phyloP scores from a whole-genome alignment of 75 land plant species.

The Isoetes taiwanensis region DNA sequence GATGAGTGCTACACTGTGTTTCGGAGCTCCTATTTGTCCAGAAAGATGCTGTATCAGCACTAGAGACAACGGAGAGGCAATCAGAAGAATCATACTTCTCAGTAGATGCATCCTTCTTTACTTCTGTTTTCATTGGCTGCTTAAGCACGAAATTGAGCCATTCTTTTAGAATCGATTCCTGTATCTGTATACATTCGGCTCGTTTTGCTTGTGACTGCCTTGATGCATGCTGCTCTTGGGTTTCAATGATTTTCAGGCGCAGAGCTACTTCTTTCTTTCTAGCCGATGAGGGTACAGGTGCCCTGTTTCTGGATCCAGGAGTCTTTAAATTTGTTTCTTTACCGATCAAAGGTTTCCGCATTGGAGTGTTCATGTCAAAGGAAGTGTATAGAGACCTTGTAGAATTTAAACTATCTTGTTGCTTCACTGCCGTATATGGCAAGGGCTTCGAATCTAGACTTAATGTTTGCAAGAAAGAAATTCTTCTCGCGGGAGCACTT shows the following conservation, averaged over 20 bases:
- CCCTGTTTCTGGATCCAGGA: too few relatives aligned
- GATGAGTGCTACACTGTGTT: background rate
- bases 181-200: slow-evolving; percentile 31
- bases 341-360: too few relatives aligned
- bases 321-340: too few relatives aligned
- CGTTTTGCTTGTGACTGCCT: slow-evolving; percentile 32
- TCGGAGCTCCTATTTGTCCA: background rate
- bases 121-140: slow-evolving; percentile 25
- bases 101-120: background rate
- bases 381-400: too few relatives aligned
- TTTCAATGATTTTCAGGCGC: slow-evolving; percentile 24
- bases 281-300: too few relatives aligned
- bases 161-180: slow-evolving; percentile 36
- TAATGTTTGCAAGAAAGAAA: too few relatives aligned
- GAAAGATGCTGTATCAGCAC: slow-evolving; percentile 4
- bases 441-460: too few relatives aligned
- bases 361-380: too few relatives aligned
- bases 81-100: background rate
- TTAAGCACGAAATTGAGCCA: slow-evolving; percentile 59
- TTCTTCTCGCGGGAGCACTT: too few relatives aligned
- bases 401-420: too few relatives aligned
- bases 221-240: slow-evolving; percentile 44
- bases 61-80: background rate
- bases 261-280: slow-evolving; percentile 3
- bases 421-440: too few relatives aligned